These are phyloP conservation scores for Byssothecium circinans DNA, from an alignment of 2,329 filamentous ascomycete genomes.

Conservation along the genomic window DNA sequence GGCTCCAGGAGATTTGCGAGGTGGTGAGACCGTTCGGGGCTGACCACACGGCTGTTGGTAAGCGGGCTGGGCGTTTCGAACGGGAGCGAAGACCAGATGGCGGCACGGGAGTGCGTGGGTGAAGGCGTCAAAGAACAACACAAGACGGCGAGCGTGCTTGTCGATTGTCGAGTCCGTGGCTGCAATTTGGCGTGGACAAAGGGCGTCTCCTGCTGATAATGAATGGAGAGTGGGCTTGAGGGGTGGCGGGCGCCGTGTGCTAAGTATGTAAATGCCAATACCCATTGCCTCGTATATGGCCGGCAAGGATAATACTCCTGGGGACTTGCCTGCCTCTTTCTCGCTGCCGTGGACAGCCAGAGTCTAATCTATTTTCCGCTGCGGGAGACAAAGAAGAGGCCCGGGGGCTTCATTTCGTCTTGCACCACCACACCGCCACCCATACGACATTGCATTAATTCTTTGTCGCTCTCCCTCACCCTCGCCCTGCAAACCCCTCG, in stretches of 20 bases:
- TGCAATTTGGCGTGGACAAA: not conserved
- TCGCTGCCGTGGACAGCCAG: no score
- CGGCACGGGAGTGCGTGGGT: conserved; percentile 2
- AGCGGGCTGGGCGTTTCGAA: conserved; percentile 16
- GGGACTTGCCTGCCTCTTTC: no score
- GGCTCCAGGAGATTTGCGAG: conserved; percentile 7
- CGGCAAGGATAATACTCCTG: no score
- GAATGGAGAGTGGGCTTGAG: no score
- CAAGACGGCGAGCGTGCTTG: not conserved
- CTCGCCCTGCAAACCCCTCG: conserved; percentile 15
- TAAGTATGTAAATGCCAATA: no score
- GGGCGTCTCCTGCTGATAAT: no score
- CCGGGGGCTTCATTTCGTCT: not conserved
- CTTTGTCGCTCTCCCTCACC: conserved; percentile 1
- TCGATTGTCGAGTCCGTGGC: not conserved
- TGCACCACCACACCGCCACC: not conserved
- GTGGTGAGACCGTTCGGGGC: not conserved
- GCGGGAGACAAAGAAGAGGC: no score
- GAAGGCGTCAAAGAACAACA: not conserved
- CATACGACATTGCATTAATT: not conserved
- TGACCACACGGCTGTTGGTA: not conserved
- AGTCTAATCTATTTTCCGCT: no score
- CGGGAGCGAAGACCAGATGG: conserved; percentile 9
- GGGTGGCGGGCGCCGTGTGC: no score
- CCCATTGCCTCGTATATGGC: no score